These are phyloP conservation scores for Musa schizocarpa DNA, from an alignment of 176 grass and related monocot species.

Conservation along the genomic window DNA sequence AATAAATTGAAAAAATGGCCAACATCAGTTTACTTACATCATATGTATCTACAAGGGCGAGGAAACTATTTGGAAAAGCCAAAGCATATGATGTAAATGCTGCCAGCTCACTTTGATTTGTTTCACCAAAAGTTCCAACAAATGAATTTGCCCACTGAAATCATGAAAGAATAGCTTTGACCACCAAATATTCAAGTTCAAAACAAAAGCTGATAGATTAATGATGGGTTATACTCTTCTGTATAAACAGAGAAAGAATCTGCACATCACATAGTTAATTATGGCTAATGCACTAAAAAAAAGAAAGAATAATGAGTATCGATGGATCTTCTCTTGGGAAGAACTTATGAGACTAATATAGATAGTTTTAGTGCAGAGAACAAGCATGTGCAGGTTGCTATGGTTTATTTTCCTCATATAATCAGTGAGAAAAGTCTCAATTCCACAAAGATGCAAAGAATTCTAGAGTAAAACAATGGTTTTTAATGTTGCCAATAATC, in stretches of 20 bases:
- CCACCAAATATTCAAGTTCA: neutral
- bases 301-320: no score
- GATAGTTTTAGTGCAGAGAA: no score
- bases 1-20: neutral
- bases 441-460: neutral
- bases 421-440: no score
- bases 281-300: no score
- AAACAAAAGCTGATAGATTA: constrained; percentile 4
- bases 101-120: constrained; percentile 92
- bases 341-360: no score
- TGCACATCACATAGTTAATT: neutral
- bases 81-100: constrained; percentile 94
- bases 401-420: no score
- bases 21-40: constrained; percentile 46
- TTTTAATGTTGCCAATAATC: no score
- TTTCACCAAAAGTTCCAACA: constrained; percentile 52
- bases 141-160: constrained; percentile 43
- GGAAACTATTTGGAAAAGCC: constrained; percentile 87
- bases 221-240: neutral
- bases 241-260: neutral
- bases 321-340: no score
- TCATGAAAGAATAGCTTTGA: neutral
- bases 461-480: neutral
- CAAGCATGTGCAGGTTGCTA: no score
- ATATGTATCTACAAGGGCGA: constrained; percentile 93